Percentiles rank a stretch among this genome's conserved stretches.
These are phyloP conservation scores for Leucosporidium creatinivorum DNA, from an alignment of 768 basidiomycete species.

Conservation along the genomic window DNA sequence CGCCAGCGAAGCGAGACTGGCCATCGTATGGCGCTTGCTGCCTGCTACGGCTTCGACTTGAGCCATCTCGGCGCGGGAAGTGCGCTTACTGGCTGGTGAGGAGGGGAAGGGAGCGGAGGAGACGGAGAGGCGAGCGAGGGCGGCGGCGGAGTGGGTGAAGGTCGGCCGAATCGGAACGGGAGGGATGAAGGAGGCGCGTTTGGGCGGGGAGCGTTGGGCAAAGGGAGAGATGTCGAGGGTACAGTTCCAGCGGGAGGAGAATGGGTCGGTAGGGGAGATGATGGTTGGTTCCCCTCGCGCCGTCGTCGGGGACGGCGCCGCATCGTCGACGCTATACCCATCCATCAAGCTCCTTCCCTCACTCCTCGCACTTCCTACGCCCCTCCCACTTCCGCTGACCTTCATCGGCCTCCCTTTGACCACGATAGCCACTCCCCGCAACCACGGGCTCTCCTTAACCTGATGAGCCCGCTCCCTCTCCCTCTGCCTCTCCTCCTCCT, in stretches of 20 bases:
- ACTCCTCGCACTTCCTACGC: no score
- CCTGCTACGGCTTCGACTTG: constrained; percentile 24
- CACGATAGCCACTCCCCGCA: constrained; percentile 9
- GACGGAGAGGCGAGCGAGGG: neutral
- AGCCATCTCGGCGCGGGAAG: no score
- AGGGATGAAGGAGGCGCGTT: neutral
- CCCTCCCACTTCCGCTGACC: neutral
- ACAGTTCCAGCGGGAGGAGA: constrained; percentile 15
- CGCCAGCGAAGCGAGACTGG: constrained; percentile 13
- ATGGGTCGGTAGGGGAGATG: neutral
- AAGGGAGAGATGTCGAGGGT: constrained; percentile 24
- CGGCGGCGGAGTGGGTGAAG: constrained; percentile 1
- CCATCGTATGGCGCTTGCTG: constrained; percentile 23
- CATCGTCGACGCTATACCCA: neutral
- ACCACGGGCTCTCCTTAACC: neutral
- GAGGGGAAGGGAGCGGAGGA: neutral
- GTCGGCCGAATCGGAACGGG: neutral
- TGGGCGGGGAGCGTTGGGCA: neutral
- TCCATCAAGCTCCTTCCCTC: neutral
- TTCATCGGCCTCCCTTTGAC: constrained; percentile 7
- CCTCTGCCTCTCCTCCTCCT: neutral
- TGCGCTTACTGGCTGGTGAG: no score
- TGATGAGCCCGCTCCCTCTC: neutral
- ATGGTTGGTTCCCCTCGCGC: neutral
- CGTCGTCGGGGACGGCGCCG: neutral